Conservation (phyloP, 306 rosid genomes). For the Prunus mira region DNA sequence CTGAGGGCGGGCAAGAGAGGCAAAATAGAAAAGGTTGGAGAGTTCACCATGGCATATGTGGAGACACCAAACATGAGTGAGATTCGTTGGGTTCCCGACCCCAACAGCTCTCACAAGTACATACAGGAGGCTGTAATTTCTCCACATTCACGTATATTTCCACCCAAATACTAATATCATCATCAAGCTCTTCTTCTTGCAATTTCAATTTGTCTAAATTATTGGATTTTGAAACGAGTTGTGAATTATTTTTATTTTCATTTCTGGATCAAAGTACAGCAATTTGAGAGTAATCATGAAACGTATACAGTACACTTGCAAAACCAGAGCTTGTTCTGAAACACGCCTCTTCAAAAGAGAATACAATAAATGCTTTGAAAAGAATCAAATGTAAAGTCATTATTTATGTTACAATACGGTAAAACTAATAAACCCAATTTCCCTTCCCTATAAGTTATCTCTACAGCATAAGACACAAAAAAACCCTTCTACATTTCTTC, state of each 20-base stretch:
- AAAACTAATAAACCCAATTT: slow-evolving; percentile 27
- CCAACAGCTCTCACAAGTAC: slow-evolving; percentile 37
- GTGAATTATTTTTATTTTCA: too few relatives aligned
- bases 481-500: slow-evolving; percentile 30
- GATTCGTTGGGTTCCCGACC: slow-evolving; percentile 67
- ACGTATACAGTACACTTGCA: too few relatives aligned
- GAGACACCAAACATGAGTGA: slow-evolving; percentile 87
- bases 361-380: background rate
- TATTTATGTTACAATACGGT: slow-evolving; percentile 42
- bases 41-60: slow-evolving; percentile 55
- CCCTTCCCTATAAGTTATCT: slow-evolving; percentile 37
- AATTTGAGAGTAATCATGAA: too few relatives aligned
- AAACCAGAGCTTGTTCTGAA: background rate
- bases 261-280: too few relatives aligned
- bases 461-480: slow-evolving; percentile 23
- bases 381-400: background rate
- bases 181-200: too few relatives aligned
- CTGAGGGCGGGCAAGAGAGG: slow-evolving; percentile 83
- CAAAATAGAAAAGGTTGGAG: slow-evolving; percentile 64
- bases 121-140: slow-evolving; percentile 49
- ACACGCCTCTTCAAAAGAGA: slow-evolving; percentile 3
- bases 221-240: too few relatives aligned
- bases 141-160: slow-evolving; percentile 56
- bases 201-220: background rate
- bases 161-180: slow-evolving; percentile 27